phyloP scores from a whole-genome alignment of 306 rosid species.

The Mucuna pruriens region DNA sequence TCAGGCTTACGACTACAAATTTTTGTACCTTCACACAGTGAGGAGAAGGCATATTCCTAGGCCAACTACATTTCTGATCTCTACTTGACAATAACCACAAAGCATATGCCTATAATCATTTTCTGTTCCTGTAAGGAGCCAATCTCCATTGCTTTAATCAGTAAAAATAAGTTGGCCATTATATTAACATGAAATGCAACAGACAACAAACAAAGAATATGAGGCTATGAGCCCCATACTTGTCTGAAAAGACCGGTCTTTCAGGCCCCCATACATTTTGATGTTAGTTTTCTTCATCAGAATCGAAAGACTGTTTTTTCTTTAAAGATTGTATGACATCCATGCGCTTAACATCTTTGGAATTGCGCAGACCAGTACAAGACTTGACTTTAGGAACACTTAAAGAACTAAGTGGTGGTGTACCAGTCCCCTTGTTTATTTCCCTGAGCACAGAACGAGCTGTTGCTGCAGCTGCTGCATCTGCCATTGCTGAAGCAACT shows the following conservation, averaged over 20 bases:
- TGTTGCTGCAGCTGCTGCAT: slow-evolving; percentile 78
- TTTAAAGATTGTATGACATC: slow-evolving; percentile 66
- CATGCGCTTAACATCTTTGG: slow-evolving; percentile 38
- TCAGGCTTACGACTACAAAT: neutral
- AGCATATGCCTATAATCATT: neutral
- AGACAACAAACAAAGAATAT: too few relatives aligned
- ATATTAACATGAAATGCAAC: too few relatives aligned
- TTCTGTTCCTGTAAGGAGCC: neutral
- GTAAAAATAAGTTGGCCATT: neutral
- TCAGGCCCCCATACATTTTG: too few relatives aligned
- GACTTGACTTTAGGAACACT: slow-evolving; percentile 77
- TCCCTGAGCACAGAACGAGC: slow-evolving; percentile 87
- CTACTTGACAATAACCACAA: neutral
- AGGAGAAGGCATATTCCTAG: neutral
- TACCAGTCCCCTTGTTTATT: slow-evolving; percentile 64
- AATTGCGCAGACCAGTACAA: slow-evolving; percentile 31
- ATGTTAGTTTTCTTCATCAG: slow-evolving; percentile 66
- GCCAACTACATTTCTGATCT: neutral
- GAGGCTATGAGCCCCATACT: too few relatives aligned
- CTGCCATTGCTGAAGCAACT: slow-evolving; percentile 84
- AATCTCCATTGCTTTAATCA: neutral
- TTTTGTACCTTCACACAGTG: neutral
- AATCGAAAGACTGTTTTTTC: slow-evolving; percentile 70
- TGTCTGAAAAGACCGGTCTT: too few relatives aligned
- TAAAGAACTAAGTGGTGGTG: slow-evolving; percentile 67